Evolutionary conservation across 495 filamentous ascomycete species (phyloP).

Genomic region (Mytilinidion resinicola): DNA sequence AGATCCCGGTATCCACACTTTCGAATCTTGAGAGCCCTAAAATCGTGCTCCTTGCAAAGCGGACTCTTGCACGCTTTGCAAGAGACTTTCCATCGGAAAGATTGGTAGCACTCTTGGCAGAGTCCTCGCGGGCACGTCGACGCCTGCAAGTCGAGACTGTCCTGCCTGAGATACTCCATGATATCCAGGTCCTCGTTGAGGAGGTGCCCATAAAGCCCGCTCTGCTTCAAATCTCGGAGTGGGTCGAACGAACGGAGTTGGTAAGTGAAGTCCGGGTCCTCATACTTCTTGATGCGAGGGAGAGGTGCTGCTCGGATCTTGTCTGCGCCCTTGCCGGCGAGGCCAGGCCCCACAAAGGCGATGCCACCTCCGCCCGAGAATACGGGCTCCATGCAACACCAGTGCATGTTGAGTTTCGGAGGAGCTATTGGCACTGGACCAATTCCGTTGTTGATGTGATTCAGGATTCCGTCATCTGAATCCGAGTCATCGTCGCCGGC

Average conservation of each 20-base stretch:
- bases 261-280: conserved; percentile 46
- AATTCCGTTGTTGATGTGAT: conserved; percentile 30
- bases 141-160: conserved; percentile 46
- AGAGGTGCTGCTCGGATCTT: conserved; percentile 53
- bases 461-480: conserved; percentile 27
- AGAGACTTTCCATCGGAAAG: conserved; percentile 52
- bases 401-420: conserved; percentile 49
- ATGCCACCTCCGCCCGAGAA: conserved; percentile 59
- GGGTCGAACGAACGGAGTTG: conserved; percentile 20
- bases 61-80: conserved; percentile 53
- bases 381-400: conserved; percentile 59
- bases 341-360: conserved; percentile 45
- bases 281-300: conserved; percentile 48
- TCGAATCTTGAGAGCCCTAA: conserved; percentile 52
- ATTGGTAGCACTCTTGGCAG: conserved; percentile 54
- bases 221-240: conserved; percentile 25
- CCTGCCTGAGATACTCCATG: conserved; percentile 36
- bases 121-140: conserved; percentile 52
- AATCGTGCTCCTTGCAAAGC: conserved; percentile 57
- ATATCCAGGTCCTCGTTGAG: conserved; percentile 29
- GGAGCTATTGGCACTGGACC: conserved; percentile 24
- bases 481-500: conserved; percentile 31
- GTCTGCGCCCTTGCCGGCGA: conserved; percentile 48
- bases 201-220: conserved; percentile 24
- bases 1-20: conserved; percentile 56